A percentile compares a stretch with the other conserved stretches of the same genome.
Evolutionary conservation across 1,284 basidiomycete genomes (phyloP).

Genomic region (Sparassis latifolia): DNA sequence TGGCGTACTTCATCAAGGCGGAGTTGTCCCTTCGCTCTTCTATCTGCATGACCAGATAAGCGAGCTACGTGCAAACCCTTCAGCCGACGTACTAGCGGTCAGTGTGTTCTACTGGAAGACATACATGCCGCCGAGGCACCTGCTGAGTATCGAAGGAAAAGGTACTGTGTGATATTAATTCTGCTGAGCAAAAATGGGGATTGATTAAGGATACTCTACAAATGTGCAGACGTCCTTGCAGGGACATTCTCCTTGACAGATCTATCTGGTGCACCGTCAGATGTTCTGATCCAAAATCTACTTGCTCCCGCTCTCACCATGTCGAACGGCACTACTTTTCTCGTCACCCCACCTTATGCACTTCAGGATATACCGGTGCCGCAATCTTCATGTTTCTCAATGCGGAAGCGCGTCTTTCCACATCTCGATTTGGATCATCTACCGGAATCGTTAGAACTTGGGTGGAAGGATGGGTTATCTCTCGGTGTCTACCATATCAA

Average conservation of each 20-base stretch:
- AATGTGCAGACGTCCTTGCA: constrained; percentile 10
- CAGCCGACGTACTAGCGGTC: constrained; percentile 2
- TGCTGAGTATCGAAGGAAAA: constrained; percentile 24
- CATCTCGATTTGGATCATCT: constrained; percentile 35
- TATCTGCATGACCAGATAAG: constrained; percentile 23
- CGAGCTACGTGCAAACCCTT: background rate
- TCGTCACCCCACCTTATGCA: constrained; percentile 27
- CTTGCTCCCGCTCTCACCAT: background rate
- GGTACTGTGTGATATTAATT: constrained; percentile 13
- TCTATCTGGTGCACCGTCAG: constrained; percentile 22
- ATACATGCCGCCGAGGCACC: constrained; percentile 32
- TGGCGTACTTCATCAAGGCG: constrained; percentile 35
- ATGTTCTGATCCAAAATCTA: constrained; percentile 15
- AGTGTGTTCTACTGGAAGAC: constrained; percentile 35
- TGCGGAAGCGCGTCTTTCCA: constrained; percentile 22
- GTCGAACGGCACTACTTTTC: constrained; percentile 10
- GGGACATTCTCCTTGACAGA: constrained; percentile 13
- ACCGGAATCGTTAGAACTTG: constrained; percentile 24
- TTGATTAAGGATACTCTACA: too few relatives aligned
- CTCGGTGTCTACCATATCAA: constrained; percentile 27
- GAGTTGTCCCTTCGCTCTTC: constrained; percentile 33
- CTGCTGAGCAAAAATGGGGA: too few relatives aligned
- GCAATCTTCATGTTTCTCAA: constrained; percentile 12
- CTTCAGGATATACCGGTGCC: constrained; percentile 1
- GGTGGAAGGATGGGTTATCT: constrained; percentile 24